Evolutionary conservation across 768 basidiomycete species (phyloP), one percentile per base, ranked within the genome.

Genomic region (Leccinellum luteum): DNA sequence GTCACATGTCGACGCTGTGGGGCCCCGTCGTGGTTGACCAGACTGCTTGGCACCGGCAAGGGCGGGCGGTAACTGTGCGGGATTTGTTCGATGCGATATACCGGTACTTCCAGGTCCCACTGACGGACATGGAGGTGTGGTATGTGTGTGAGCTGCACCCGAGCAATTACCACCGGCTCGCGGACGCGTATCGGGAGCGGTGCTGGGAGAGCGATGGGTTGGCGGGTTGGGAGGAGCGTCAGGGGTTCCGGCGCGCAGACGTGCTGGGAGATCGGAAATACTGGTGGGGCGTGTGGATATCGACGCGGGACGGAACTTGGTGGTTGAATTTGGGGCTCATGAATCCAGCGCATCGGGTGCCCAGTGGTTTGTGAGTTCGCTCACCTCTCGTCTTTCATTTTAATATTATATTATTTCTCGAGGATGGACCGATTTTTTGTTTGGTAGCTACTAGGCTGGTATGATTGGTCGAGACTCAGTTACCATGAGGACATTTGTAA

Each of bases 51-150:
- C 17, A 17, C 8, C 8, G 35, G n/a, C n/a, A 19, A n/a, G 38
- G 38, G 12, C 58, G 65, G 13, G 50, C 58, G 1, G 70, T 81
- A 27, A 79, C 77, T 10, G 64, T 84, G 14, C 56, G 68, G 48
- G 80, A 83, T 60, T 49, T 85, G 60, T 69, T 86, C 23, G 71
- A 78, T 35, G 79, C 76, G 9, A 76, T 86, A 17, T 76, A 81
- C 61, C 63, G 67, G 1, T 83, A 82, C 66, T 76, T 84, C 64
- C 81, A 76, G 55, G 63, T 56, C 25, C 76, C 75, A 3, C 62
- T 86, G 45, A 76, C 76, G 5, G 58, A 58, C 8, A 47, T 57
- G 0, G 72, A 77, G 48, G 68, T 69, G 49, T 53, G 52, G 3
- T 60, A 67, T 45, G 51, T 76, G 17, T 54, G 57, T 49, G 6